Evolutionary conservation across 169 alveolate genomes (phyloP), one percentile per base, ranked within the genome.

Genomic region (Eimeria brunetti): DNA sequence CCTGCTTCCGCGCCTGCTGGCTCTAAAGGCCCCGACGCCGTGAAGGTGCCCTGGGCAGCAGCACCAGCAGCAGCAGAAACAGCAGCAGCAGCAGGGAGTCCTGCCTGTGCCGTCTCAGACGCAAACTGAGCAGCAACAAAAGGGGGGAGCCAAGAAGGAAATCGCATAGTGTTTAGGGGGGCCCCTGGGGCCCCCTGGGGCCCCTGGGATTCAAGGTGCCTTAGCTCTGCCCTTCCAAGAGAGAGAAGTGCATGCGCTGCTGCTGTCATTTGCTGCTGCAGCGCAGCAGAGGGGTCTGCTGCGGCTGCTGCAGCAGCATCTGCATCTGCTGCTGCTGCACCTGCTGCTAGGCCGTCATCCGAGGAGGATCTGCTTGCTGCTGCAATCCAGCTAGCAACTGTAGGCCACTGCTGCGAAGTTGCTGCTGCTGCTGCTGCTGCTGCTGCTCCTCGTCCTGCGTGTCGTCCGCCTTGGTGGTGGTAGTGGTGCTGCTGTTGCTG

Each of bases 131-230:
- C 41, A 51, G 71, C 89, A 49, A 80, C 41, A 51, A 51, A 41
- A 6, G 88, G 88, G 14, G 88, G 88, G 38, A 78, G 88, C 88
- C 88, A 78, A 8, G 88, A 78, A 78, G 88, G 88, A 78, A 78
- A 78, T 7, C 88, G 88, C 2, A 27, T 9, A 6, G 5, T 27
- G 22, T 44, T 46, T 4, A n/a, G 30, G n/a, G 58, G 11, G 62
- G 41, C 88, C 62, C 51, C 88, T 46, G 18, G 88, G 36, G 22
- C 8, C 3, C 33, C 60, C 46, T 36, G 58, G 27, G 38, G 46
- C 49, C 49, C 71, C 69, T 27, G 71, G 12, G n/a, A 11, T 49
- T 80, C 71, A n/a, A 49, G 89, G 71, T 80, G 89, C 5, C 89
- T 80, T 12, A 80, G 36, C 64, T 80, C 89, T 51, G 89, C 89